Conservation (phyloP, 306 rosid genomes). For the Geum urbanum region DNA sequence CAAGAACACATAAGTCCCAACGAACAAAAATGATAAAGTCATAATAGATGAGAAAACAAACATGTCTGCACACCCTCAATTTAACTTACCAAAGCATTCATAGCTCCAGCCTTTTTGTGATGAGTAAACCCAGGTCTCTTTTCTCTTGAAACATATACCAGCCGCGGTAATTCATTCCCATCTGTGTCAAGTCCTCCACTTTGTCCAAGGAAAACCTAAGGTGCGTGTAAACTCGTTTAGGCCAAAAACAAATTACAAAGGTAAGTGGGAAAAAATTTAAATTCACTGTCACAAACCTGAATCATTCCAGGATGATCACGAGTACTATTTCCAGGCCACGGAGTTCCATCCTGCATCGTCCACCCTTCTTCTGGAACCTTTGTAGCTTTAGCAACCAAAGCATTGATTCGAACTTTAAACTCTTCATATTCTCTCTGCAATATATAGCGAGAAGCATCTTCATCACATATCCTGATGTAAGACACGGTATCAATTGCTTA, state of each 20-base stretch:
- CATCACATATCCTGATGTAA: constrained; percentile 3
- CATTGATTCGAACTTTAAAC: constrained; percentile 57
- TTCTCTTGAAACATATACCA: constrained; percentile 72
- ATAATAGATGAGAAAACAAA: neutral
- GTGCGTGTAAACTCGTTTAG: constrained; percentile 5
- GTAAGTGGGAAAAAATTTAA: neutral
- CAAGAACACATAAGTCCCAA: neutral
- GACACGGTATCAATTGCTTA: neutral
- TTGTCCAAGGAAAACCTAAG: constrained; percentile 57
- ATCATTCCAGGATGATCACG: constrained; percentile 71
- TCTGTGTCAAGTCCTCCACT: constrained; percentile 47
- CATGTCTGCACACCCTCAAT: neutral
- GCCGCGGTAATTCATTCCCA: constrained; percentile 54
- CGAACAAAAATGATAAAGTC: neutral
- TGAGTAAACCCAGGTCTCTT: constrained; percentile 58
- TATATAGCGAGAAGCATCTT: constrained; percentile 1
- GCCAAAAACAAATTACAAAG: constrained; percentile 8
- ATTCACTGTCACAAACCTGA: constrained; percentile 37
- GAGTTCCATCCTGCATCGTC: constrained; percentile 78
- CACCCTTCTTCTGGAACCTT: constrained; percentile 72
- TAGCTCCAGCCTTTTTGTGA: constrained; percentile 65
- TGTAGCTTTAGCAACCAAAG: constrained; percentile 58
- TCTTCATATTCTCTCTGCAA: constrained; percentile 72
- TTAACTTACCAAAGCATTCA: constrained; percentile 60
- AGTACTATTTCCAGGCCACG: constrained; percentile 65